Evolutionary conservation across 371 early-diverging fungal species (phyloP).

Genomic region (Mucor mucedo): DNA sequence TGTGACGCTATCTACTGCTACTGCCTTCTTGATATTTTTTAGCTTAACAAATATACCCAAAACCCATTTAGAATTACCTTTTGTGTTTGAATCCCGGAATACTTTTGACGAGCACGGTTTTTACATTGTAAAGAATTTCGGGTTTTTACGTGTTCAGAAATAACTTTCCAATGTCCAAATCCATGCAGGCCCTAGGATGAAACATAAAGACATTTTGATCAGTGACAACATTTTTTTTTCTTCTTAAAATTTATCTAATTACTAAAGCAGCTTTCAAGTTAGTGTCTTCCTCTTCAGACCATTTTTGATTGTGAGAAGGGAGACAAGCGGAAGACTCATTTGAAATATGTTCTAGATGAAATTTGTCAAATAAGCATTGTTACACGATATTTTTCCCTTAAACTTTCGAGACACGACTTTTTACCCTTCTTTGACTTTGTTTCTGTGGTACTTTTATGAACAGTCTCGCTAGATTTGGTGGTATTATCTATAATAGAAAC

Average conservation of each 20-base stretch:
- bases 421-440: constrained; percentile 3
- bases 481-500: background rate
- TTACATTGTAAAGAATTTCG: constrained; percentile 69
- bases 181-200: constrained; percentile 55
- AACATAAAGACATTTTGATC: background rate
- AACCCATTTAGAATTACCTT: background rate
- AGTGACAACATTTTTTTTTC: background rate
- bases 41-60: background rate
- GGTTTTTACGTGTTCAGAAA: constrained; percentile 59
- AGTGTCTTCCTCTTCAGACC: constrained; percentile 47
- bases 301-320: constrained; percentile 53
- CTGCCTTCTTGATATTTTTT: background rate
- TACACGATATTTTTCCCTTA: constrained; percentile 10
- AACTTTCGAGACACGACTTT: constrained; percentile 31
- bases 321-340: constrained; percentile 21
- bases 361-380: background rate
- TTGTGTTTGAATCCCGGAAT: background rate
- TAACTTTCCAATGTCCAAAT: constrained; percentile 65
- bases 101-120: constrained; percentile 52
- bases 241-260: constrained; percentile 8
- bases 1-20: too few species aligned
- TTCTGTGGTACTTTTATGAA: background rate
- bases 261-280: constrained; percentile 44
- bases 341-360: constrained; percentile 27
- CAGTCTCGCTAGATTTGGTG: background rate